These are phyloP conservation scores for Kuraishia ogatae DNA, from an alignment of 805 yeast genomes.

Conservation along the genomic window DNA sequence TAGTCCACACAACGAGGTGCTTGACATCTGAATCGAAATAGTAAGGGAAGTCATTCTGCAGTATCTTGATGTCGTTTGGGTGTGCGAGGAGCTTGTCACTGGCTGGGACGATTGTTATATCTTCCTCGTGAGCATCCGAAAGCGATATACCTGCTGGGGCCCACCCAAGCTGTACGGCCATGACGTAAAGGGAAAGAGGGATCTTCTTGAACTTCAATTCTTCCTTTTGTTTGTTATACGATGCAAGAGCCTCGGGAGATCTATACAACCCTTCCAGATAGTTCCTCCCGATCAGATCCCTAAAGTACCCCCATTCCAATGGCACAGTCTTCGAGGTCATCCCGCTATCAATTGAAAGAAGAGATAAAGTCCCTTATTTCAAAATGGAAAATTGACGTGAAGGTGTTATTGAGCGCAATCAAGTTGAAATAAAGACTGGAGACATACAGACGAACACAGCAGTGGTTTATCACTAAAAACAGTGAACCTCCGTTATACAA, in stretches of 20 bases:
- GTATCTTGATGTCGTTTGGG: constrained; percentile 33
- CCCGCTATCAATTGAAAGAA: background rate
- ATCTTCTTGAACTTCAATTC: constrained; percentile 23
- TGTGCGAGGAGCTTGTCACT: constrained; percentile 34
- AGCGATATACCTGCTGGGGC: constrained; percentile 15
- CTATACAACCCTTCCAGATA: constrained; percentile 41
- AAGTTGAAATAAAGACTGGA: too few species aligned
- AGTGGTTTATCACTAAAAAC: background rate
- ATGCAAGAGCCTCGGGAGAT: constrained; percentile 30
- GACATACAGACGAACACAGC: background rate
- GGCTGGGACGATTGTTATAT: constrained; percentile 11
- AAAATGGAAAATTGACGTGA: background rate
- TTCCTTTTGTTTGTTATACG: constrained; percentile 38
- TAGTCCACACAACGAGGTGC: constrained; percentile 66
- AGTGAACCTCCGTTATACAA: background rate
- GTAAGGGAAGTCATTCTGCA: constrained; percentile 61
- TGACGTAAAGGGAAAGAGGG: constrained; percentile 38
- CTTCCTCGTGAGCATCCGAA: constrained; percentile 4
- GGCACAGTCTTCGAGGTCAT: constrained; percentile 15
- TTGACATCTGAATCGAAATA: constrained; percentile 39
- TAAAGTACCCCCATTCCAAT: constrained; percentile 37
- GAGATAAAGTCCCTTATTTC: too few species aligned
- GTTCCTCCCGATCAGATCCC: constrained; percentile 28
- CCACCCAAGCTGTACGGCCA: constrained; percentile 4
- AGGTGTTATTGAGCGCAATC: background rate